Base-by-base conservation (phyloP, 179 eudicot genomes). In the Spinacia oleracea region DNA sequence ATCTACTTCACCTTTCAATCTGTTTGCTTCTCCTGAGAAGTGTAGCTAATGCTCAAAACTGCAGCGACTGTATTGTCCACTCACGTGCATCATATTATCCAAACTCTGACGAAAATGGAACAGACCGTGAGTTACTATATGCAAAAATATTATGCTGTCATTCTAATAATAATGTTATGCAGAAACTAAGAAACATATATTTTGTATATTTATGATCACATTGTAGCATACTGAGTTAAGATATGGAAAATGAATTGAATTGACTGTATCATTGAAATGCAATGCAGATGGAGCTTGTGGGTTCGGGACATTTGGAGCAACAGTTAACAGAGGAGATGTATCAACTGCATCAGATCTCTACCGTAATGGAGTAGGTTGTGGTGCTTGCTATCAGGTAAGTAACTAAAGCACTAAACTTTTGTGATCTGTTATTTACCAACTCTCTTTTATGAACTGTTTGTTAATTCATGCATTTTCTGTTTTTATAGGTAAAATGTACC, bases 321-420 rank as follows among this genome's bases (percentile, higher is more conserved):
- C 90, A 66, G 87, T 91, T 45, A 92, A 92, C 27, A 89, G 89
- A 31, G 95, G 97, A 79, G 86, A 92, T 82, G 95, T 92, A 48
- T 82, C 95, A 11, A 91, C 97, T 40, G 91, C 91, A 67, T 91
- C 93, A 58, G 84, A 86, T 74, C 93, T 92, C 63, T 91, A 86
- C 62, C 85, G 86, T 35, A 66, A 70, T 64, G 97, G 97, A 40
- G 70, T 86, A 46, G 97, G 97, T 45, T 92, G 97, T 73, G 97
- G 93, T 80, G 90, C 95, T 42, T 92, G 97, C 84, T 91, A 91
- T 82, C 93, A 92, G 90, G 94, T 92, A 70, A 80, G 27, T 16
- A 50, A 62, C 32, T 29, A 62, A 14, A 59, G 9, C 25, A 62
- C 32, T 29, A 62, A 7, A 59, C 27, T 53, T 53, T 63, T 9